These are phyloP conservation scores for Periconia sp. DNA, from an alignment of 2,329 filamentous ascomycete genomes.

Conservation along the genomic window DNA sequence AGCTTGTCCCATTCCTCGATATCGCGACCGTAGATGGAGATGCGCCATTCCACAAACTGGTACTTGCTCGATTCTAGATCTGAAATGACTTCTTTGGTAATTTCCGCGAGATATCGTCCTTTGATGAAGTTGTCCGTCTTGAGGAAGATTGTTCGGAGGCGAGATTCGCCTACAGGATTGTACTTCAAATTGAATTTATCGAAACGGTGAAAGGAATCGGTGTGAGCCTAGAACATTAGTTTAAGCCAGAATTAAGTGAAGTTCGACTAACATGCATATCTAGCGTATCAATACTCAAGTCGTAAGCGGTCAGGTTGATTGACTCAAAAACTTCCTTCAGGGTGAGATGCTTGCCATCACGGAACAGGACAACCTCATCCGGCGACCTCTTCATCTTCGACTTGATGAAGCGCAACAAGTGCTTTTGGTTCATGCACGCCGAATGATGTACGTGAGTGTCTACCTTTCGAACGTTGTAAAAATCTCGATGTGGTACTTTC, in stretches of 20 bases:
- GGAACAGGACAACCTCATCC: slow-evolving; percentile 89
- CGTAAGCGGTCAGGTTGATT: slow-evolving; percentile 96
- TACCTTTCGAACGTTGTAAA: slow-evolving; percentile 98
- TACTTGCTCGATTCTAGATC: slow-evolving; percentile 99
- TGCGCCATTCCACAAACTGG: slow-evolving; percentile 99
- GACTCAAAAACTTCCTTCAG: slow-evolving; percentile 93
- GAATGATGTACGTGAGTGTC: slow-evolving; percentile 99
- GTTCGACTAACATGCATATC: slow-evolving; percentile 86
- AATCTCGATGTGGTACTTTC: slow-evolving; percentile 95
- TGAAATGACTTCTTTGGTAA: slow-evolving; percentile 96
- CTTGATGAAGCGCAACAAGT: slow-evolving; percentile 97
- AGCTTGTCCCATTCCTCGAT: slow-evolving; percentile 98
- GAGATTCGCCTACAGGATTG: slow-evolving; percentile 94
- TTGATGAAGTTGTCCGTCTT: slow-evolving; percentile 99
- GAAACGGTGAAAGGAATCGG: slow-evolving; percentile 97
- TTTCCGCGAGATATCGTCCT: slow-evolving; percentile 93
- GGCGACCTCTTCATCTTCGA: slow-evolving; percentile 99
- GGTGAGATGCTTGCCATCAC: slow-evolving; percentile 91
- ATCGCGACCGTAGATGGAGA: slow-evolving; percentile 92
- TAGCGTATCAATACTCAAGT: slow-evolving; percentile 95
- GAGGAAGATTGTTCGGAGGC: slow-evolving; percentile 94
- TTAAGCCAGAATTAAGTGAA: background rate
- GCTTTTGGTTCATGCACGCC: slow-evolving; percentile 99
- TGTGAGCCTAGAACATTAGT: slow-evolving; percentile 71
- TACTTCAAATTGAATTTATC: slow-evolving; percentile 99